These are phyloP conservation scores for Pythium sukuiense DNA, from an alignment of 352 stramenopile genomes.

Conservation along the genomic window DNA sequence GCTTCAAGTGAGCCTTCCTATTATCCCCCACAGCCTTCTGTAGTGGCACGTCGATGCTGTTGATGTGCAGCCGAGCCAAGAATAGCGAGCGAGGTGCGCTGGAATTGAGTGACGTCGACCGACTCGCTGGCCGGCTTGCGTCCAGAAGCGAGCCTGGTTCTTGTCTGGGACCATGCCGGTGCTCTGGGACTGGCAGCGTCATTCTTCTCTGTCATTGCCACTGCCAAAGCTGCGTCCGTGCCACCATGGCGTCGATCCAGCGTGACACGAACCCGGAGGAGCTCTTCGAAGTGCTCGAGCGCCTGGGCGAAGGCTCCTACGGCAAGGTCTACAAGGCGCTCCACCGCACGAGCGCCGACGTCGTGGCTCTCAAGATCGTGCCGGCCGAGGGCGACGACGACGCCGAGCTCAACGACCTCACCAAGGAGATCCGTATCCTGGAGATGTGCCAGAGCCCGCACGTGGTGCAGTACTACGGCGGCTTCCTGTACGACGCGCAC, in stretches of 20 bases:
- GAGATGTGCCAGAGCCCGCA: conserved; percentile 78
- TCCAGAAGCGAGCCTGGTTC: conserved; percentile 1
- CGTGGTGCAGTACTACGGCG: conserved; percentile 86
- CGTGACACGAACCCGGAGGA: conserved; percentile 64
- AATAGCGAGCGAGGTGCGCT: neutral
- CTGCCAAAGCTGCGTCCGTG: neutral
- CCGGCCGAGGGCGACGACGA: conserved; percentile 80
- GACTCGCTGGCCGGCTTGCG: neutral
- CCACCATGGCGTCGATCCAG: conserved; percentile 61
- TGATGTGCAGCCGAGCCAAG: conserved; percentile 1
- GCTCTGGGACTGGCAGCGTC: neutral
- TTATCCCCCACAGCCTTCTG: neutral
- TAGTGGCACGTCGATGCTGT: neutral
- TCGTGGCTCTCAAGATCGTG: conserved; percentile 87
- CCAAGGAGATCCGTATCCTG: conserved; percentile 86
- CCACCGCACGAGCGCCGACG: conserved; percentile 48
- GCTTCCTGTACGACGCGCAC: conserved; percentile 72
- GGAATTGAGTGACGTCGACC: neutral
- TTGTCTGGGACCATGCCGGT: neutral
- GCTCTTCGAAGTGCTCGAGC: conserved; percentile 74
- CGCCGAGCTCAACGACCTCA: conserved; percentile 57
- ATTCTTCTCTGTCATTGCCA: neutral
- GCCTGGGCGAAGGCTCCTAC: conserved; percentile 83
- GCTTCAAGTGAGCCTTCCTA: neutral
- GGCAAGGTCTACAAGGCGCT: conserved; percentile 86